These are phyloP conservation scores for Hypomontagnella monticulosa DNA, from an alignment of 495 filamentous ascomycete species.

Conservation along the genomic window DNA sequence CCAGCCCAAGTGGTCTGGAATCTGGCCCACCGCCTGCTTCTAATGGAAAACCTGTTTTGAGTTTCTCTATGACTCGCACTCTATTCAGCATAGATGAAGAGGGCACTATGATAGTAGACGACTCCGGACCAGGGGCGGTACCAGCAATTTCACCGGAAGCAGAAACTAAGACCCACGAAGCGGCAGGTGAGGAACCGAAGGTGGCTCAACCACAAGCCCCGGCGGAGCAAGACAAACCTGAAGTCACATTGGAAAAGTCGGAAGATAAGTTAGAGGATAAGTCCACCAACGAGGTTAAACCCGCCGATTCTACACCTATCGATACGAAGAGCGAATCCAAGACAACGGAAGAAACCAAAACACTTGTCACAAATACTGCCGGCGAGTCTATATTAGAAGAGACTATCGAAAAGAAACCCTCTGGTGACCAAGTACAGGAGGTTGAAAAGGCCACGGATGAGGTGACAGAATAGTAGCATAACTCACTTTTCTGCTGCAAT, in stretches of 20 bases:
- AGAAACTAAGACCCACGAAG: conserved; percentile 27
- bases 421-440: conserved; percentile 47
- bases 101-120: conserved; percentile 53
- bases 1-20: conserved; percentile 46
- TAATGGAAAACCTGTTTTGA: conserved; percentile 38
- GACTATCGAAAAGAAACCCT: conserved; percentile 48
- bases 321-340: conserved; percentile 22
- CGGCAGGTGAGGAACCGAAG: conserved; percentile 37
- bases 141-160: conserved; percentile 33
- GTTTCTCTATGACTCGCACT: conserved; percentile 53
- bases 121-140: conserved; percentile 38
- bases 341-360: conserved; percentile 44
- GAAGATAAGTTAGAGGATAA: conserved; percentile 26
- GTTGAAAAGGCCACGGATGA: conserved; percentile 45
- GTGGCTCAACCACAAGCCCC: conserved; percentile 45
- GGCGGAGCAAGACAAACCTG: conserved; percentile 39
- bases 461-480: conserved; percentile 32
- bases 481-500: conserved; percentile 3
- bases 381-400: conserved; percentile 62
- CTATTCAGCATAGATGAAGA: conserved; percentile 64
- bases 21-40: conserved; percentile 39
- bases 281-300: conserved; percentile 17
- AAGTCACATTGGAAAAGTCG: conserved; percentile 31
- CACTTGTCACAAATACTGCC: conserved; percentile 65
- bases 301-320: conserved; percentile 8